Conservation (phyloP, 371 early-diverging fungal genomes). For the Cokeromyces recurvatus region DNA sequence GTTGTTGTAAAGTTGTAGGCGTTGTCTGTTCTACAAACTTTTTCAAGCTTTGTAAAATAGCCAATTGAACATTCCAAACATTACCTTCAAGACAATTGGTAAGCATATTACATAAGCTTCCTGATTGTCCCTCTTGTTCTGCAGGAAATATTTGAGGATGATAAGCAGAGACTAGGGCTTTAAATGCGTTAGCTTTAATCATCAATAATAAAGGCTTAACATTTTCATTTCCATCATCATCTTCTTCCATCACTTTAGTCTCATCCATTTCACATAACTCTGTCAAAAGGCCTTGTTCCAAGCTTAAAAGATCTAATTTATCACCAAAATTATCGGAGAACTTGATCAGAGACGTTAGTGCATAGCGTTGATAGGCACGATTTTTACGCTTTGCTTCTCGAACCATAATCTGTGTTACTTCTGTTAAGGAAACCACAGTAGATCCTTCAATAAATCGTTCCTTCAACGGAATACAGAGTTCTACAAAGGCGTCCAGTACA, state of each 20-base stretch:
- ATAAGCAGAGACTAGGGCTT: slow-evolving; percentile 56
- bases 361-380: slow-evolving; percentile 61
- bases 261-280: slow-evolving; percentile 54
- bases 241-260: slow-evolving; percentile 50
- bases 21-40: slow-evolving; percentile 36
- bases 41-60: slow-evolving; percentile 56
- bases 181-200: slow-evolving; percentile 70
- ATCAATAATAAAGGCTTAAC: slow-evolving; percentile 61
- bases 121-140: slow-evolving; percentile 43
- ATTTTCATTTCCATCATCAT: slow-evolving; percentile 63
- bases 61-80: slow-evolving; percentile 72
- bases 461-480: slow-evolving; percentile 54
- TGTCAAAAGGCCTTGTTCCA: slow-evolving; percentile 53
- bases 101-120: slow-evolving; percentile 29
- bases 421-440: slow-evolving; percentile 29
- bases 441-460: slow-evolving; percentile 28
- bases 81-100: slow-evolving; percentile 43
- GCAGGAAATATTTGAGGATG: slow-evolving; percentile 32
- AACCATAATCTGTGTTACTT: slow-evolving; percentile 53
- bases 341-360: slow-evolving; percentile 60
- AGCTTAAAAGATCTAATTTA: slow-evolving; percentile 48
- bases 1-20: neutral
- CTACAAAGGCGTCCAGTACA: slow-evolving; percentile 69
- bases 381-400: slow-evolving; percentile 75
- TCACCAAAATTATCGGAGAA: slow-evolving; percentile 54